phyloP scores from a whole-genome alignment of 164 flowering plant genomes.

The Hamamelis virginiana region DNA sequence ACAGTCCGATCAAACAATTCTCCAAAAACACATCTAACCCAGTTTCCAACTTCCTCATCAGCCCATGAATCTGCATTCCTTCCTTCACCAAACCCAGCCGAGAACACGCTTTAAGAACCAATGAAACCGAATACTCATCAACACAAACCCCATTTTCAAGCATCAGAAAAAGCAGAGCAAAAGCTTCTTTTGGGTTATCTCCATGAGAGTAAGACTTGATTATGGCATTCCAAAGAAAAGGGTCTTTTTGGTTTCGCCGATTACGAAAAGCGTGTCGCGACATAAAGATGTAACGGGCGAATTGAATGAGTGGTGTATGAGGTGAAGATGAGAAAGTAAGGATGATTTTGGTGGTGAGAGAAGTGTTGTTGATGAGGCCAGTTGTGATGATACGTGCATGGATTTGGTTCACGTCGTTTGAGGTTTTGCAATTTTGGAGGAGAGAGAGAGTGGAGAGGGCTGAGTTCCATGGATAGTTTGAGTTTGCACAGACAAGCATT shows the following conservation, averaged over 20 bases:
- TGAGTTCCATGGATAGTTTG: constrained; percentile 57
- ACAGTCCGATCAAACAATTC: constrained; percentile 51
- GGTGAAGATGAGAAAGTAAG: constrained; percentile 44
- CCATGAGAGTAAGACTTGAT: constrained; percentile 62
- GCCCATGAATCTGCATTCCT: constrained; percentile 66
- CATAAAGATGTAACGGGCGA: constrained; percentile 54
- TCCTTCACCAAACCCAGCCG: constrained; percentile 34
- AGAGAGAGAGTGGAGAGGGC: constrained; percentile 34
- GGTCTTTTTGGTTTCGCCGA: constrained; percentile 20
- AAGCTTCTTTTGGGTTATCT: constrained; percentile 35
- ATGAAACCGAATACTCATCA: constrained; percentile 54
- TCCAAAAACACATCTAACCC: constrained; percentile 52
- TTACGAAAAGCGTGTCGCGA: constrained; percentile 17
- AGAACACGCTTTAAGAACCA: constrained; percentile 64
- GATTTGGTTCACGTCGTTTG: constrained; percentile 47
- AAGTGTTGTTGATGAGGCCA: constrained; percentile 40
- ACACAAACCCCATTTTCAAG: constrained; percentile 41
- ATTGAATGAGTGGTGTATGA: constrained; percentile 39
- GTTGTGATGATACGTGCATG: constrained; percentile 62
- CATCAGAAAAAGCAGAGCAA: constrained; percentile 49
- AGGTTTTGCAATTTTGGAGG: constrained; percentile 46
- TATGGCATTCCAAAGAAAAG: constrained; percentile 61
- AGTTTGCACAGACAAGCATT: constrained; percentile 33
- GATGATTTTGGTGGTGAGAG: constrained; percentile 47
- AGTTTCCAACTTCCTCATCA: constrained; percentile 39